Evolutionary conservation across 106 monocot species (phyloP), one percentile per base, ranked within the genome.

Genomic region (Dioscorea alata): DNA sequence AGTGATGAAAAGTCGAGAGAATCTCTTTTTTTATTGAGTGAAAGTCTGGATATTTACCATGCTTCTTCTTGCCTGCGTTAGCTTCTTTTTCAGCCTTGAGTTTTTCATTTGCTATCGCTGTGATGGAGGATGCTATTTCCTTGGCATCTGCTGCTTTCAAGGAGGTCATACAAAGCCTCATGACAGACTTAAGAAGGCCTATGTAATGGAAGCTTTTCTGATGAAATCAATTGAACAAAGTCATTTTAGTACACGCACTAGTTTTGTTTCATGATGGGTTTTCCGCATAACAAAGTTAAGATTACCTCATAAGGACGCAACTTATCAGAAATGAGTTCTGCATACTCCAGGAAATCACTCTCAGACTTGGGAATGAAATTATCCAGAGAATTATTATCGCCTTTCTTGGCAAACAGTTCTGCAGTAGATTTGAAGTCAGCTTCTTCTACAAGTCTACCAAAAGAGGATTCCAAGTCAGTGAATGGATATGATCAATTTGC

Each of bases 161-260:
- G 5, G 86, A 73, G 16, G 80, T 65, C 90, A 90, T 87, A 25
- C 89, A 82, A 50, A 73, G 81, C 72, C 90, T 85, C 78, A 90
- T 90, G n/a, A 92, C 73, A 58, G 74, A 61, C 78, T 92, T 99
- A 15, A 99, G 78, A 23, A 99, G 83, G 53, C 89, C 75, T 14
- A 87, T 75, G 62, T 90, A 99, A 75, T 99, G 92, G 49, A 79
- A 99, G 63, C 97, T 99, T 90, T 93, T 99, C 97, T 99, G 86
- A 59, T 65, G 42, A 42, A 42, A 42, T 42, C 42, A 42, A 42
- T 10, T 10, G 10, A 10, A 42, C 10, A 10, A 42, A 42, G 42
- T 42, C 42, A 42, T 1, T 28, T 28, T 3, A 42, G 42, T 42
- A 6, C 5, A 0, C 42, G 10, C 42, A 6, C 42, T 8, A 42